Percentiles rank a stretch among this genome's conserved stretches.
These are phyloP conservation scores for Irpex sp. DNA, from an alignment of 1,284 basidiomycete genomes.

Conservation along the genomic window DNA sequence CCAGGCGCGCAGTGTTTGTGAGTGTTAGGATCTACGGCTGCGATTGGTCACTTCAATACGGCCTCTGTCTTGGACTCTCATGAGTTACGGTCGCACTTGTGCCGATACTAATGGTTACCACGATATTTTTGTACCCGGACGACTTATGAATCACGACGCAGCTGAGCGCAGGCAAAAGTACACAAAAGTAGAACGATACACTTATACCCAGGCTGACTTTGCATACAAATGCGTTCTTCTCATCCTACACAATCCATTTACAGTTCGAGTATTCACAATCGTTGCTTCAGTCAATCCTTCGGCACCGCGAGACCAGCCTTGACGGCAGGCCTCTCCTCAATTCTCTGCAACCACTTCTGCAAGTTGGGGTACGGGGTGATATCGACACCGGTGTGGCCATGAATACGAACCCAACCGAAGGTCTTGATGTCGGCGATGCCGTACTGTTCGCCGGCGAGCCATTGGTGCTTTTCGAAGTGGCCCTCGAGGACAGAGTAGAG, in stretches of 20 bases:
- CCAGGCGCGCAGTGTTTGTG: not conserved
- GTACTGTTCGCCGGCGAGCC: conserved; percentile 38
- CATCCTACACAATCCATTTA: not conserved
- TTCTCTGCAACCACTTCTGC: conserved; percentile 42
- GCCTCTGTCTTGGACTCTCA: not conserved
- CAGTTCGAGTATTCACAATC: not conserved
- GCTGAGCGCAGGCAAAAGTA: too few species aligned
- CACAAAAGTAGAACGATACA: too few species aligned
- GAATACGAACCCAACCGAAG: not conserved
- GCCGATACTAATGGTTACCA: not conserved
- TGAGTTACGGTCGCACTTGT: not conserved
- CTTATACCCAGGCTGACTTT: not conserved
- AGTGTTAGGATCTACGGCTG: not conserved
- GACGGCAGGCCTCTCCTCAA: conserved; percentile 34
- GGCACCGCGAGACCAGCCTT: conserved; percentile 24
- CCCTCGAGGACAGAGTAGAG: conserved; percentile 76
- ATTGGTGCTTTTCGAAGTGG: conserved; percentile 61
- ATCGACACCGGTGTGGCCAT: not conserved
- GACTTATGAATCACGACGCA: too few species aligned
- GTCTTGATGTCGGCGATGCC: conserved; percentile 12
- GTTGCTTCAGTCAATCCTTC: not conserved
- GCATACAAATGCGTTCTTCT: not conserved
- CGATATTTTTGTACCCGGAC: too few species aligned
- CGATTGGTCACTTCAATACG: not conserved
- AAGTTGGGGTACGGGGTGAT: conserved; percentile 53